A percentile compares a stretch with the other conserved stretches of the same genome.
Evolutionary conservation across 371 early-diverging fungal genomes (phyloP).

Genomic region (Mortierella sp.): DNA sequence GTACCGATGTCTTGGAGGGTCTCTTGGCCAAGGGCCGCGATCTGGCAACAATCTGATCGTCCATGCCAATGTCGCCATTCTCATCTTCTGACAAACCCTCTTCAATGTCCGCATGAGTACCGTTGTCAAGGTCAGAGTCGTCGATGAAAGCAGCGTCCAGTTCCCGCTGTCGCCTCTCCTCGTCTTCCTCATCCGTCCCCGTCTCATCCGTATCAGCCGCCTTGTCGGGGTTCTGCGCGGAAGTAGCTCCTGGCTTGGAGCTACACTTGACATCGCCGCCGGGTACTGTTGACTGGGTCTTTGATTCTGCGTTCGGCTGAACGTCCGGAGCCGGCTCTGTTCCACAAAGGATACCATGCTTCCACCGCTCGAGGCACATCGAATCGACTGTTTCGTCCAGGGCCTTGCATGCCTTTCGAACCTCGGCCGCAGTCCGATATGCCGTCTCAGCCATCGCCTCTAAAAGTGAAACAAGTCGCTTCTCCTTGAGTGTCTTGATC

Average conservation of each 20-base stretch:
- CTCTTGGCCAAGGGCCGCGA: not conserved
- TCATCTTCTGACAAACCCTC: not conserved
- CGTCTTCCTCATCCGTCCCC: constrained; percentile 8
- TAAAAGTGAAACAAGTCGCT: constrained; percentile 40
- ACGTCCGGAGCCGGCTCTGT: constrained; percentile 6
- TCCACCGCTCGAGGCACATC: constrained; percentile 49
- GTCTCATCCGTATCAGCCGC: not conserved
- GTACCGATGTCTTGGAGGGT: not conserved
- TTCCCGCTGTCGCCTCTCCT: constrained; percentile 24
- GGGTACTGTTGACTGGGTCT: not conserved
- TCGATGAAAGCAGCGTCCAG: constrained; percentile 40
- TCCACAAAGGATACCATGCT: constrained; percentile 32
- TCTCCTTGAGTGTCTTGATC: constrained; percentile 19
- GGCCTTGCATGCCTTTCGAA: constrained; percentile 38
- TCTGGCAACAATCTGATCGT: not conserved
- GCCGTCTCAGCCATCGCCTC: constrained; percentile 43
- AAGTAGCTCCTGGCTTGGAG: not conserved
- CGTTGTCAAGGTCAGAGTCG: constrained; percentile 26
- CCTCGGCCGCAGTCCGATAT: constrained; percentile 20
- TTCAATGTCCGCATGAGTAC: not conserved
- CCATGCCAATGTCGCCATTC: constrained; percentile 16
- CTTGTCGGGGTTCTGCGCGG: not conserved
- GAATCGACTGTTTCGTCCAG: constrained; percentile 48
- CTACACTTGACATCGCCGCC: no score
- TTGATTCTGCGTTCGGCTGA: not conserved